These are phyloP conservation scores for Panellus pusillus DNA, from an alignment of 768 basidiomycete genomes.

Conservation along the genomic window DNA sequence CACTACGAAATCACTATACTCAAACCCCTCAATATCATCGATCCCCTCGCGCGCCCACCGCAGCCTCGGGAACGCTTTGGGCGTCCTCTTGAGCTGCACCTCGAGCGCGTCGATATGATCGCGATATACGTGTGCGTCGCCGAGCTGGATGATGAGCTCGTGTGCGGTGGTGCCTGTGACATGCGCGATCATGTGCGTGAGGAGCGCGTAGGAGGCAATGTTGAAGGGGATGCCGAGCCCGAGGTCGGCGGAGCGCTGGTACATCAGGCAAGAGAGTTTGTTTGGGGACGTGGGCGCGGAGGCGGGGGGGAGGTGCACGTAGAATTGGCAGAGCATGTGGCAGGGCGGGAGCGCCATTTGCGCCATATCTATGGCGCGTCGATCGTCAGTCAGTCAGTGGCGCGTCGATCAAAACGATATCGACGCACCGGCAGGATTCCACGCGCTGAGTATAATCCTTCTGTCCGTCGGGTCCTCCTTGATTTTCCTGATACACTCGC, in stretches of 20 bases:
- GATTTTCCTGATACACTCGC: constrained; percentile 89
- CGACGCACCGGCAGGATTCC: constrained; percentile 93
- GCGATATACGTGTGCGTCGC: constrained; percentile 94
- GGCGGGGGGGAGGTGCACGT: constrained; percentile 81
- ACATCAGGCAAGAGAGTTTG: constrained; percentile 92
- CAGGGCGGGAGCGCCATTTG: constrained; percentile 98
- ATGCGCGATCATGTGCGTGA: constrained; percentile 97
- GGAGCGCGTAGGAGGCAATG: constrained; percentile 96
- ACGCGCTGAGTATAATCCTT: constrained; percentile 91
- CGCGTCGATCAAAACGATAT: neutral
- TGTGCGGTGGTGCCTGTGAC: constrained; percentile 84
- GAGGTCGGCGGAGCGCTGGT: constrained; percentile 95
- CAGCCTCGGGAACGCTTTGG: constrained; percentile 81
- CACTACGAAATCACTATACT: constrained; percentile 76
- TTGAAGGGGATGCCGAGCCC: constrained; percentile 99
- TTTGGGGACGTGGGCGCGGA: constrained; percentile 52
- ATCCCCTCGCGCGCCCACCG: constrained; percentile 66
- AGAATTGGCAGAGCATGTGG: constrained; percentile 99
- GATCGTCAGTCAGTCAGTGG: neutral
- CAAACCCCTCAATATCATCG: constrained; percentile 77
- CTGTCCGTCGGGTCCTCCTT: constrained; percentile 91
- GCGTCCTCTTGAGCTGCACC: constrained; percentile 75
- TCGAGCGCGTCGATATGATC: constrained; percentile 90
- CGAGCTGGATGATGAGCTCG: constrained; percentile 93
- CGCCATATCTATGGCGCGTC: constrained; percentile 65